Base-by-base conservation (phyloP, 2,329 filamentous ascomycete genomes). In the Parascedosporium putredinis region DNA sequence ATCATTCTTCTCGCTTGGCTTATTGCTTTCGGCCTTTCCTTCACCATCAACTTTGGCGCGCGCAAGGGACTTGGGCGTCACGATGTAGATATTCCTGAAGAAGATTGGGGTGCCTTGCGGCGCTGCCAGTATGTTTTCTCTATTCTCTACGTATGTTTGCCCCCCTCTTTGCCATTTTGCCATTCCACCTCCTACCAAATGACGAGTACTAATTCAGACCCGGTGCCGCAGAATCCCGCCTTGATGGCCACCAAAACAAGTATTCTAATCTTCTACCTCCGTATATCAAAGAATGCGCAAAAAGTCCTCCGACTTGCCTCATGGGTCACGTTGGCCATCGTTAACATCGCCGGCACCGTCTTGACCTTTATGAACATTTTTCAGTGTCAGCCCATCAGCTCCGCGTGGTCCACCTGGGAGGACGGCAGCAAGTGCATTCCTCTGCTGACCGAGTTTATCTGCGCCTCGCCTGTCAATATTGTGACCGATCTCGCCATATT, bases 181-280 rank as follows among this genome's bases (percentile, higher is more conserved):
- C 7, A 3, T 8, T 33, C 9, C 12, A 27, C 33, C 27, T 47
- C 9, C 18, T 33, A 12, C n/a, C 31, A 29, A 14, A 14, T 9
- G 14, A 12, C 9, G 14, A 23, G 6, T 38, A n/a, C 16, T 25
- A 22, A 23, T 9, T 8, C 34, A 16, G 24, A 38, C 45, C 31
- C n/a, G 20, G 20, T 9, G 18, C 5, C 9, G 20, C 23, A 90
- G 82, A 94, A 95, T 61, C 89, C 89, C 10, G 84, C 87, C 3
- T 73, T 95, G 50, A 94, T 95, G 87, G 82, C 85, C 2, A 88
- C 88, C 47, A 96, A 96, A 67, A 89, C 87, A 0, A 94, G 88
- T n/a, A 87, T 96, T 58, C 74, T 96, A 51, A 75, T 93, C 49
- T 96, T 96, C 65, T 96, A 94, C 67, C 74, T 96, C 46, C 83